phyloP scores from a whole-genome alignment of 768 basidiomycete genomes.

The Lactifluus echinatus region DNA sequence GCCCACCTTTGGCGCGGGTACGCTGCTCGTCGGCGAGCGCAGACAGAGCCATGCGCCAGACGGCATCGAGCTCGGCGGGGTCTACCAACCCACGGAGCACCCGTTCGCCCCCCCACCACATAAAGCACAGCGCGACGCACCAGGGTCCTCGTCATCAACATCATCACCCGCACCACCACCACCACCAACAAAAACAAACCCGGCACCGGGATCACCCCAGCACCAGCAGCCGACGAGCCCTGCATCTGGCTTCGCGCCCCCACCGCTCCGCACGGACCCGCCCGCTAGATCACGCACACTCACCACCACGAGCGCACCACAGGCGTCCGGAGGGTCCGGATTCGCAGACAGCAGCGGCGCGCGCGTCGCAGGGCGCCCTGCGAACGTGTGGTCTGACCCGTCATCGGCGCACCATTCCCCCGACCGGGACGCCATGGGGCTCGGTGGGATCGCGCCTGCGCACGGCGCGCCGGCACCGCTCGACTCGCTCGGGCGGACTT shows the following conservation, averaged over 20 bases:
- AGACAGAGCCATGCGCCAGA: constrained; percentile 8
- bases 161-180: no score
- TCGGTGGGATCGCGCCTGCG: no score
- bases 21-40: constrained; percentile 55
- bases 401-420: not conserved
- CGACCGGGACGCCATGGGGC: not conserved
- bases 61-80: constrained; percentile 3
- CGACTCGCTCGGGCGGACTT: constrained; percentile 37
- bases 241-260: constrained; percentile 1
- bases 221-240: not conserved
- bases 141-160: no score
- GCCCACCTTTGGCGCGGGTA: constrained; percentile 85
- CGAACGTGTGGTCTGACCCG: not conserved
- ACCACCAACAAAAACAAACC: not conserved
- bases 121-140: no score
- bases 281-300: constrained; percentile 12
- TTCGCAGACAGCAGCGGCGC: not conserved
- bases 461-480: constrained; percentile 6
- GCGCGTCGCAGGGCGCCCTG: not conserved
- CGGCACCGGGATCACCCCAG: not conserved
- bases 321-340: no score
- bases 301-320: no score
- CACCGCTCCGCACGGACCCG: not conserved
- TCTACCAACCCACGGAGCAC: constrained; percentile 6
- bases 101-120: not conserved